Percentiles rank a stretch among this genome's conserved stretches.
phyloP scores from a whole-genome alignment of 2,329 filamentous ascomycete species.

The Pseudodiploospora longispora region DNA sequence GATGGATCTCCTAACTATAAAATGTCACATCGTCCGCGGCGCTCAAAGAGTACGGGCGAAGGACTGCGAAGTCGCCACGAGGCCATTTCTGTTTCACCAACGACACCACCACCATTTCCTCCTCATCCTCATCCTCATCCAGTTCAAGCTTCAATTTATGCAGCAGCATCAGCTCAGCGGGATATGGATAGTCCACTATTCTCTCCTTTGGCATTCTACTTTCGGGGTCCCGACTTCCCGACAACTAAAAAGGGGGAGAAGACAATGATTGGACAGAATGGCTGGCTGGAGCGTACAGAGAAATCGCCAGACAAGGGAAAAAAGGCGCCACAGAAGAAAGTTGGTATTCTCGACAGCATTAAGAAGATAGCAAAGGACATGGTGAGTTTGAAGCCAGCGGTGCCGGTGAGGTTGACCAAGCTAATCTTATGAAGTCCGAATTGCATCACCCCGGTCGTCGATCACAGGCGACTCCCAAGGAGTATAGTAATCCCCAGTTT shows the following conservation, averaged over 20 bases:
- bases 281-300: slow-evolving; percentile 45
- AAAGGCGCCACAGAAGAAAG: slow-evolving; percentile 28
- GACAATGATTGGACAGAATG: slow-evolving; percentile 45
- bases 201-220: slow-evolving; percentile 36
- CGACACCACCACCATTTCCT: background rate
- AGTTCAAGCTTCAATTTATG: background rate
- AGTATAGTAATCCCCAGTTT: slow-evolving; percentile 22
- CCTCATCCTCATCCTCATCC: background rate
- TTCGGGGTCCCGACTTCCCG: slow-evolving; percentile 31
- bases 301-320: slow-evolving; percentile 13
- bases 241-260: slow-evolving; percentile 36
- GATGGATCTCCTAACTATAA: slow-evolving; percentile 4
- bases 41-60: slow-evolving; percentile 20
- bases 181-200: slow-evolving; percentile 21
- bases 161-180: background rate
- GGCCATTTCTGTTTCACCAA: background rate
- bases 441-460: slow-evolving; percentile 25
- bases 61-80: background rate
- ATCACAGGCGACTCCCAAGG: slow-evolving; percentile 21
- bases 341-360: slow-evolving; percentile 36
- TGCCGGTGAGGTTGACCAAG: background rate
- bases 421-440: slow-evolving; percentile 25
- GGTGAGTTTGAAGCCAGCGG: slow-evolving; percentile 25
- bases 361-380: slow-evolving; percentile 48
- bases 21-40: slow-evolving; percentile 14